Evolutionary conservation across 306 rosid species (phyloP), one percentile per base, ranked within the genome.

Genomic region (Datisca glomerata): DNA sequence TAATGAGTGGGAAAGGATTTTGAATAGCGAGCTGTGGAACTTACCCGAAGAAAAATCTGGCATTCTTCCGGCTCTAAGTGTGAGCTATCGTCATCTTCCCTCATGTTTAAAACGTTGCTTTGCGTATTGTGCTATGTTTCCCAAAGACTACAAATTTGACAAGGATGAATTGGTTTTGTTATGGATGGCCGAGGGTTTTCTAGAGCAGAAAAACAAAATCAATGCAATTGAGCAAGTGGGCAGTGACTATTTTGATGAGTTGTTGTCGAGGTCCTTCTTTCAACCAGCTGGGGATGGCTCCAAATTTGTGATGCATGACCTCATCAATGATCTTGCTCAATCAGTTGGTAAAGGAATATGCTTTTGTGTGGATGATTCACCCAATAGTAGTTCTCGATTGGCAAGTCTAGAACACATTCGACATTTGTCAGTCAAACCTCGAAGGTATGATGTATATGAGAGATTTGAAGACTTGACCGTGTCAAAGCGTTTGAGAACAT

Each of bases 101-200:
- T 10, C 57, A 0, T 36, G 25, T 41, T 13, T 60, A 2, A 67
- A 67, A 12, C 18, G 41, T 18, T 67, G 56, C 2, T 50, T 61
- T 36, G 54, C 2, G 3, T 48, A 60, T 23, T 59, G 59, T n/a
- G 23, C 63, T 1, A 17, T 54, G 11, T 23, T 35, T 15, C 67
- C 72, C 1, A 59, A 53, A 6, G 44, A 49, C 2, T 3, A 41
- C 15, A 5, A 41, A 35, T 52, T 65, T 41, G 2, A 10, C 3
- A n/a, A n/a, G 24, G 9, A 39, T 2, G 24, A 53, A 0, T 33
- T 65, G 17, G 18, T 65, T 1, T 6, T 52, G n/a, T 18, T 18
- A 5, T 58, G 66, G 66, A 47, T 65, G 66, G 72, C 54, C 1
- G 66, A 66, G 20, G 63, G 43, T 10, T 45, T 66, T 3, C 18